A percentile compares a stretch with the other conserved stretches of the same genome.
phyloP scores from a whole-genome alignment of 352 stramenopile species.

The Vaucheria bursata region DNA sequence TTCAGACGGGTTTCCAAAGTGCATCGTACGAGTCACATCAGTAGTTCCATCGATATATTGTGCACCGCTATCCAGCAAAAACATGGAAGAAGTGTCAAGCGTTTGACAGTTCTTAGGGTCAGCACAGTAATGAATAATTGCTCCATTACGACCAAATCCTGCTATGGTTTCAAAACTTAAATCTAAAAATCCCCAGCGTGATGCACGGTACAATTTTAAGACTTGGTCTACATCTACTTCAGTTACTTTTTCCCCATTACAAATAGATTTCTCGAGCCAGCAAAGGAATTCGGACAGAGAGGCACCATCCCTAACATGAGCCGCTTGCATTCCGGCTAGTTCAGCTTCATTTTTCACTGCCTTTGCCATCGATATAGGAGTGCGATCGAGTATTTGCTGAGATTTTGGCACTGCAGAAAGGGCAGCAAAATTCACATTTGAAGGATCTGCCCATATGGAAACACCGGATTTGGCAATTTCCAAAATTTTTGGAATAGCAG shows the following conservation, averaged over 20 bases:
- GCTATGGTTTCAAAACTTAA: constrained; percentile 92
- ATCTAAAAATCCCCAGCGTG: constrained; percentile 21
- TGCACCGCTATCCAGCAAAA: constrained; percentile 95
- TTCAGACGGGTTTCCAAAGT: constrained; percentile 81
- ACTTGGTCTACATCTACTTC: constrained; percentile 10
- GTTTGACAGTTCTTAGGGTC: constrained; percentile 66
- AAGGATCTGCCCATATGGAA: constrained; percentile 24
- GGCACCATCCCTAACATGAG: constrained; percentile 46
- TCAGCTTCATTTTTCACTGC: constrained; percentile 47
- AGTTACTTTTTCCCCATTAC: neutral
- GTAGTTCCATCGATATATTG: constrained; percentile 98
- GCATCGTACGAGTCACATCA: constrained; percentile 95
- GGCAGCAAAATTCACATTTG: constrained; percentile 19
- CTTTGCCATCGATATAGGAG: constrained; percentile 43
- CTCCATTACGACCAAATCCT: constrained; percentile 85
- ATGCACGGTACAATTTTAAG: neutral
- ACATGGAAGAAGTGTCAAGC: constrained; percentile 81
- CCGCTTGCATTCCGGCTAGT: constrained; percentile 34
- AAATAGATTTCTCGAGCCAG: constrained; percentile 38
- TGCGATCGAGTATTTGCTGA: constrained; percentile 14
- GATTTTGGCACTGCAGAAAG: constrained; percentile 19
- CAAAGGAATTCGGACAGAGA: constrained; percentile 42
- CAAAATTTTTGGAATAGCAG: neutral
- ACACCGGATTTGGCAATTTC: neutral
- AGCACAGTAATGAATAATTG: constrained; percentile 81